These are phyloP conservation scores for Fistulinella prunicolor DNA, from an alignment of 768 basidiomycete species.

Conservation along the genomic window DNA sequence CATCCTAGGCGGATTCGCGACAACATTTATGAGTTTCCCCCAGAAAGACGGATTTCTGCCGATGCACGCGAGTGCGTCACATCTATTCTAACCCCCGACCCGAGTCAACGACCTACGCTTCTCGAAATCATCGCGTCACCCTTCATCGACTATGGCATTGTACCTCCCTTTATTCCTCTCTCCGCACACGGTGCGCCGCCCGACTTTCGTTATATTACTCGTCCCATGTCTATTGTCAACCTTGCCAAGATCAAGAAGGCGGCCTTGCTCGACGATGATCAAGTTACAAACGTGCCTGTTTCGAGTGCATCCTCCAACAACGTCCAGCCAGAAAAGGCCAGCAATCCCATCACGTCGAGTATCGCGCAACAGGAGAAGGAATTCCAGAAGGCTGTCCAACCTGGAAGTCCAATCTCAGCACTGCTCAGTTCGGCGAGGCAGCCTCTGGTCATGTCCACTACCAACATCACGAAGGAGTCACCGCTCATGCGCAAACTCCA, in stretches of 20 bases:
- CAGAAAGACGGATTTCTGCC: constrained; percentile 67
- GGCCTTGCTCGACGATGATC: constrained; percentile 64
- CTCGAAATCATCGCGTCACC: constrained; percentile 80
- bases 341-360: constrained; percentile 51
- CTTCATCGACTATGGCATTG: constrained; percentile 79
- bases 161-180: constrained; percentile 78
- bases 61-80: constrained; percentile 76
- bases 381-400: constrained; percentile 94
- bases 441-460: constrained; percentile 72
- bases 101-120: constrained; percentile 76
- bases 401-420: constrained; percentile 90
- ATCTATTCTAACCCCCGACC: constrained; percentile 82
- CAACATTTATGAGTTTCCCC: constrained; percentile 90
- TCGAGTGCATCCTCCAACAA: constrained; percentile 34
- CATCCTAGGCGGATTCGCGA: constrained; percentile 78
- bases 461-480: constrained; percentile 36
- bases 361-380: constrained; percentile 91
- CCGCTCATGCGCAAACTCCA: constrained; percentile 52
- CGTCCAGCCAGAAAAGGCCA: constrained; percentile 16
- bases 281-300: constrained; percentile 41
- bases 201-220: constrained; percentile 68
- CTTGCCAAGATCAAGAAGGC: constrained; percentile 63
- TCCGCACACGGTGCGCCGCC: constrained; percentile 75
- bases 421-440: constrained; percentile 86
- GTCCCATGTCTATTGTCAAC: constrained; percentile 61